Evolutionary conservation across 2,329 filamentous ascomycete species (phyloP).

Genomic region (Trematosphaeria pertusa): DNA sequence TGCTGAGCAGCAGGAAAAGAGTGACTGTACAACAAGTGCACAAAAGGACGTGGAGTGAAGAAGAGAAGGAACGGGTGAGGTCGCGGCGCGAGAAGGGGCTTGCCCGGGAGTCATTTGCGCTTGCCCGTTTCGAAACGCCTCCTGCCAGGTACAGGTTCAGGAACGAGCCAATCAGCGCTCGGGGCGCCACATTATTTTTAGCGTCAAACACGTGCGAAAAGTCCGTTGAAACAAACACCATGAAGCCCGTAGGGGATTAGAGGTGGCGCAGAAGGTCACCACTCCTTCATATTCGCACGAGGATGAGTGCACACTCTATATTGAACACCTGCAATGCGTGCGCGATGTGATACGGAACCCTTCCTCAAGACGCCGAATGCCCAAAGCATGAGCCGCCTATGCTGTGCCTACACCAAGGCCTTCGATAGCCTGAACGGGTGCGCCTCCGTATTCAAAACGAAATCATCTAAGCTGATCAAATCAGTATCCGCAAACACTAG

Average conservation of each 20-base stretch:
- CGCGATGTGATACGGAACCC: too few species aligned
- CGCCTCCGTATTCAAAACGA: conserved; percentile 57
- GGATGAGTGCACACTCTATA: too few species aligned
- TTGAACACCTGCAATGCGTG: too few species aligned
- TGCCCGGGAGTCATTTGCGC: conserved; percentile 25
- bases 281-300: too few species aligned
- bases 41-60: conserved; percentile 21
- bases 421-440: conserved; percentile 50
- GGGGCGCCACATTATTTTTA: conserved; percentile 7
- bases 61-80: conserved; percentile 17
- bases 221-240: conserved; percentile 1
- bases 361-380: background rate
- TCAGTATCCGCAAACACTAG: conserved; percentile 54
- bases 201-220: conserved; percentile 3
- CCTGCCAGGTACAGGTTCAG: too few species aligned
- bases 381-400: too few species aligned
- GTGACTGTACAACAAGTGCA: conserved; percentile 32
- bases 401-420: background rate
- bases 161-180: conserved; percentile 13
- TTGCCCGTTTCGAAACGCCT: conserved; percentile 18
- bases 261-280: too few species aligned
- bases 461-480: conserved; percentile 55
- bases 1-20: conserved; percentile 21
- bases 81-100: conserved; percentile 27
- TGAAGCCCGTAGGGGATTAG: conserved; percentile 2